phyloP scores from a whole-genome alignment of 2,329 filamentous ascomycete species.

The Colletotrichum sp. region DNA sequence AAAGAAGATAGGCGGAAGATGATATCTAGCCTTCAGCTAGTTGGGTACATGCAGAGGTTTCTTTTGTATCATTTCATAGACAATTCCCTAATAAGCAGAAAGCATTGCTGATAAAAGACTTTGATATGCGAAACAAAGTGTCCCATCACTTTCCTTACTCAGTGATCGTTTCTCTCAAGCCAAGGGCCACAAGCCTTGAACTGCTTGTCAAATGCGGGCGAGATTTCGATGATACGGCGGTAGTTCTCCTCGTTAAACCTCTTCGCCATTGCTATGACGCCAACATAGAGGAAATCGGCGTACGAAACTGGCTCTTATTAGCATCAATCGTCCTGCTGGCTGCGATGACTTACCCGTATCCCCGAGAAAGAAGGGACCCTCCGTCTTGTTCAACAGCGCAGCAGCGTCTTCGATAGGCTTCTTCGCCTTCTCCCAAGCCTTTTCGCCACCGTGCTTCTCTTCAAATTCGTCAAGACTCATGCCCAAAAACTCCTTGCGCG shows the following conservation, averaged over 20 bases:
- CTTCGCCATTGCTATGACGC: slow-evolving; percentile 49
- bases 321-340: neutral
- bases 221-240: slow-evolving; percentile 35
- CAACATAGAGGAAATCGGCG: slow-evolving; percentile 63
- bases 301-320: slow-evolving; percentile 34
- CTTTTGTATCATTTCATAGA: neutral
- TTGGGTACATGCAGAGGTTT: neutral
- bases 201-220: neutral
- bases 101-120: neutral
- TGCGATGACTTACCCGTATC: slow-evolving; percentile 41
- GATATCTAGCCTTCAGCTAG: neutral
- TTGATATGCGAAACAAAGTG: fast-evolving
- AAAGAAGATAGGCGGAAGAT: neutral
- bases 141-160: neutral
- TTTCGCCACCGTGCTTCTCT: slow-evolving; percentile 51
- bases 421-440: slow-evolving; percentile 51
- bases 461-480: slow-evolving; percentile 57
- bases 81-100: neutral
- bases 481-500: slow-evolving; percentile 53
- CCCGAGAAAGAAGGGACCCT: slow-evolving; percentile 68
- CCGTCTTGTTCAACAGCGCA: slow-evolving; percentile 57
- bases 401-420: slow-evolving; percentile 39
- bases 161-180: neutral
- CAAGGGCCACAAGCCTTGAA: slow-evolving; percentile 11
- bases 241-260: slow-evolving; percentile 41